Evolutionary conservation across 164 flowering plant genomes (phyloP).

Genomic region (Vitis labrusca): DNA sequence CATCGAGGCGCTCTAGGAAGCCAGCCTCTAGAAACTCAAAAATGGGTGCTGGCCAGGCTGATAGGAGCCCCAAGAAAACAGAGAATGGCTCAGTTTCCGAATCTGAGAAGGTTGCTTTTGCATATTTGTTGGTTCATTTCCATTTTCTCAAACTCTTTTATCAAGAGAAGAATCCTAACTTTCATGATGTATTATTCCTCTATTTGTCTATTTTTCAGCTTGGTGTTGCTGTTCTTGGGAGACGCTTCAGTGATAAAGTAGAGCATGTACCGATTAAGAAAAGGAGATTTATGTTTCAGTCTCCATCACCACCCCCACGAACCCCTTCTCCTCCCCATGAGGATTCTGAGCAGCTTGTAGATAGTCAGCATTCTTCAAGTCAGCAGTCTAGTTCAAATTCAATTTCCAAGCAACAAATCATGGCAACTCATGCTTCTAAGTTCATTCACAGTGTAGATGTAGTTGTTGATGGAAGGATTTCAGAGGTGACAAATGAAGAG

Average conservation of each 20-base stretch:
- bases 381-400: slow-evolving; percentile 13
- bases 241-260: slow-evolving; percentile 42
- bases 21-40: slow-evolving; percentile 6
- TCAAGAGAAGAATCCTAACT: not conserved
- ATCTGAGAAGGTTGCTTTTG: slow-evolving; percentile 57
- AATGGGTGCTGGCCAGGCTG: slow-evolving; percentile 17
- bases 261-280: slow-evolving; percentile 77
- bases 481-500: slow-evolving; percentile 13
- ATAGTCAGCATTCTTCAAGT: slow-evolving; percentile 1
- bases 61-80: not conserved
- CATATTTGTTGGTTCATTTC: not conserved
- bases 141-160: not conserved
- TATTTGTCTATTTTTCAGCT: slow-evolving; percentile 42
- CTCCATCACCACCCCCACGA: slow-evolving; percentile 46
- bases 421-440: slow-evolving; percentile 4
- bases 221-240: slow-evolving; percentile 49
- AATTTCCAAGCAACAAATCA: not conserved
- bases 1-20: slow-evolving; percentile 38
- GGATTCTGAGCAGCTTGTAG: not conserved
- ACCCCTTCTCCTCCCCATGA: slow-evolving; percentile 13
- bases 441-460: slow-evolving; percentile 3
- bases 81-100: slow-evolving; percentile 53
- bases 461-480: slow-evolving; percentile 12
- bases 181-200: not conserved
- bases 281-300: slow-evolving; percentile 43